Conservation (phyloP, 2,329 filamentous ascomycete genomes). For the Pyricularia sp. region DNA sequence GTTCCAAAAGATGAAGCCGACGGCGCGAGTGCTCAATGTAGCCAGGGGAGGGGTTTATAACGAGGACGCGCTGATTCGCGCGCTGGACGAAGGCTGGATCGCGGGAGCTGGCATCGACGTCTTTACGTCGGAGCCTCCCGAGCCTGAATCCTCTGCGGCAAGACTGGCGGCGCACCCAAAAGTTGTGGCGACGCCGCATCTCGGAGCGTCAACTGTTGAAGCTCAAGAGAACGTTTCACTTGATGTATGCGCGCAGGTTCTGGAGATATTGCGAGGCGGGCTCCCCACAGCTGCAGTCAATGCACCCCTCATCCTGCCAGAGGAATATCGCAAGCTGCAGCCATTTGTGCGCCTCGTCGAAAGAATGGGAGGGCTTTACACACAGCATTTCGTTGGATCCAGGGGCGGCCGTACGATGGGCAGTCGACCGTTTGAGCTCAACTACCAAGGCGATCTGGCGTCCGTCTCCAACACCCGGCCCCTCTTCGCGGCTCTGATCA, state of each 20-base stretch:
- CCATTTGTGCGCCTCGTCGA: slow-evolving; percentile 67
- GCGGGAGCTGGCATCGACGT: slow-evolving; percentile 70
- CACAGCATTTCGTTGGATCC: slow-evolving; percentile 51
- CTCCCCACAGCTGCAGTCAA: slow-evolving; percentile 69
- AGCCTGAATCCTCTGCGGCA: slow-evolving; percentile 40
- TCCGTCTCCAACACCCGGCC: slow-evolving; percentile 62
- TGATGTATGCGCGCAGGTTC: slow-evolving; percentile 26
- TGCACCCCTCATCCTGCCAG: slow-evolving; percentile 66
- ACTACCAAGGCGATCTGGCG: slow-evolving; percentile 65
- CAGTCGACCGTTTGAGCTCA: slow-evolving; percentile 59
- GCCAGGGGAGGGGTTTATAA: slow-evolving; percentile 72
- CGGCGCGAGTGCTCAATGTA: slow-evolving; percentile 64
- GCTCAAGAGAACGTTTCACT: slow-evolving; percentile 57
- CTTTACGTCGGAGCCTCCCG: slow-evolving; percentile 61
- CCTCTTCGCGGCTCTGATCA: slow-evolving; percentile 65
- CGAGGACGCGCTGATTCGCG: slow-evolving; percentile 57
- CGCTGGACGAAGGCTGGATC: slow-evolving; percentile 57
- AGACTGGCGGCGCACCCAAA: slow-evolving; percentile 54
- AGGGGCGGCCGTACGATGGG: slow-evolving; percentile 33
- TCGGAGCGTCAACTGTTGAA: slow-evolving; percentile 69
- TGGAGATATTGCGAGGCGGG: slow-evolving; percentile 58
- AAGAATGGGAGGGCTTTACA: slow-evolving; percentile 68
- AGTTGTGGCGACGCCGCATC: slow-evolving; percentile 66
- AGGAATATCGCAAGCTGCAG: slow-evolving; percentile 65
- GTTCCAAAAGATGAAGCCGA: slow-evolving; percentile 57